Base-by-base conservation (phyloP, 164 flowering plant species). In the Cinnamomum micranthum region DNA sequence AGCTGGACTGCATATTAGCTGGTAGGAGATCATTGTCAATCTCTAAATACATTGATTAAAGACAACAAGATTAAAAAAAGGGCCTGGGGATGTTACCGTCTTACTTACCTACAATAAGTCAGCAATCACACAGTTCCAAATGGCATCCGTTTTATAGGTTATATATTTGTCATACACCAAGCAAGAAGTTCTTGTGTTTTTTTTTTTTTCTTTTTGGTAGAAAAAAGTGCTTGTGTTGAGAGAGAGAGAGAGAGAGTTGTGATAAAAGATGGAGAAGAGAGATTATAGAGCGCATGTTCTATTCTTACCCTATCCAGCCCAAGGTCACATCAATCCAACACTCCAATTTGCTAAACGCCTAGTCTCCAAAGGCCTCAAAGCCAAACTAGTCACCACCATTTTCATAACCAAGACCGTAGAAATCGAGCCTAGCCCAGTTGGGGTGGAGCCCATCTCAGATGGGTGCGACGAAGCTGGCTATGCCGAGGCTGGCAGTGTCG, bases 401-500 rank as follows among this genome's bases (percentile, higher is more conserved):
- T 74, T 65, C 75, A 27, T 58, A n/a, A 9, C 73, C 80, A 71
- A 71, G 19, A 73, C 82, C 63, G 2, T 71, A 11, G 4, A 66
- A 7, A 1, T 65, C 15, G 68, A 50, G 3, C 4, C 63, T 6
- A 0, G 25, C 13, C 28, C 71, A 11, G 63, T 84, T 33, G 20
- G 50, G 0, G 1, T 85, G 0, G 76, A 77, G 25, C 31, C 79
- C 51, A 78, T 84, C 22, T 84, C 83, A 6, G 85, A 84, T 70
- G 85, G 81, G 51, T 79, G 20, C 31, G 85, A 82, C 12, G 69
- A 78, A 6, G 83, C 79, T 14, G 82, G 84, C 2, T 23, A 9
- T 4, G 25, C 17, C 2, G 69, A 50, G 24, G 80, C 79, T 0
- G 81, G 68, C 14, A 59, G 68, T 65, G 4, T 41, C 35, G 77